Base-by-base conservation (phyloP, 768 basidiomycete species). In the Mycena crocata region DNA sequence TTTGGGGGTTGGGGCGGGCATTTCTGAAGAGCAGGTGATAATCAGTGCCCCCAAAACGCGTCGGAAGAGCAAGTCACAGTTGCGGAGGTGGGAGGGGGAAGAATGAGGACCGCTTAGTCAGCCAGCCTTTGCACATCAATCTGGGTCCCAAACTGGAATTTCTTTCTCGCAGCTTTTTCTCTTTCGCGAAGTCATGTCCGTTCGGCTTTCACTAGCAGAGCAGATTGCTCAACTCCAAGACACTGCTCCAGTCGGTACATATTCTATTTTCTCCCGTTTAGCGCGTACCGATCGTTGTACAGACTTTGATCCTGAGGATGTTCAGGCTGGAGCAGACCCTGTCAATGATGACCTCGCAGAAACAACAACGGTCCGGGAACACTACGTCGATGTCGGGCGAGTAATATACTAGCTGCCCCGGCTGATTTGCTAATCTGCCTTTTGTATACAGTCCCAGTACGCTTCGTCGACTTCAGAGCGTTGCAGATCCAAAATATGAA, bases 341-440 rank as follows among this genome's bases (percentile, higher is more conserved):
- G 77, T 80, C 50, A 82, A 86, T 40, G 81, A 84, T 24, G 52
- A 56, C 66, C 78, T 75, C 46, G 75, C 58, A 35, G 76, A 85
- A 45, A 67, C 77, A 39, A 76, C 72, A 40, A 82, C 79, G 14
- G 72, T 81, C 0, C 84, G 91, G 71, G 90, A 90, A 71, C 95
- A 97, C 78, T 98, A 97, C 77, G 74, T 94, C 45, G 89, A 93
- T 71, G 93, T 96, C 40, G 93, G 93, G 93, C 95, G 76, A 66
- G 87, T 31, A 37, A 42, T 32, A 30, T 80, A 28, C n/a, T 42
- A 26, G 55, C 17, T 50, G 3, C 13, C 17, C 21, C 37, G 15
- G n/a, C 1, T 31, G 8, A 23, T 19, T 13, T 51, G 32, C 40
- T 48, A 60, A 51, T 64, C 15, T 31, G n/a, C n/a, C 35, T 30